Base-by-base conservation (phyloP, 805 yeast genomes). In the Komagataella populi region DNA sequence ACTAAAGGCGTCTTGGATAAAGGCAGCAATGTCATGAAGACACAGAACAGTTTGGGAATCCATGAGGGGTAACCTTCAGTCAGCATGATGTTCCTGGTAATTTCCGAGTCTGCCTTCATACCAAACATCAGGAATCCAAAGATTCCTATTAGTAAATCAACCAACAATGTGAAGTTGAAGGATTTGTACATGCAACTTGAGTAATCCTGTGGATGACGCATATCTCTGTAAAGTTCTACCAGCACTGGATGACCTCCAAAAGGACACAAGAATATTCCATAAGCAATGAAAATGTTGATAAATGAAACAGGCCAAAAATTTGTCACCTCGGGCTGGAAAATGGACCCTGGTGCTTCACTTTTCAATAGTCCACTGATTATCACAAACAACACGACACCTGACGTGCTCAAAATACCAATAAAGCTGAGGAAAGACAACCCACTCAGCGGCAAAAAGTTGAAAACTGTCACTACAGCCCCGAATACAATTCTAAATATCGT, bases 241-340 rank as follows among this genome's bases (percentile, higher is more conserved):
- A 83, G 83, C 6, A 85, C 82, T 1, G 88, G 87, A 62, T 84
- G 91, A 2, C 93, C 93, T 52, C 91, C 91, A 80, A 87, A 84
- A 10, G 89, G 88, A 3, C 90, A 88, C 73, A 84, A 76, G 53
- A 81, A 72, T 24, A 84, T 71, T 2, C 91, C 91, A 52, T 83
- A 66, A 6, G 84, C 73, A 48, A 84, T 69, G 48, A 84, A 72
- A 36, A 80, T 70, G 54, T 76, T 78, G 5, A 72, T 63, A 14
- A 67, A 58, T 7, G 76, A 69, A 5, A 63, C 59, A 2, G 96
- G 96, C 73, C 79, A 80, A 53, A 84, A 46, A 55, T 81, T 77
- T 0, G 93, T 84, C 5, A 76, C 74, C 75, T 83, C 82, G 10
- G 83, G 79, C 17, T 69, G 60, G 16, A 81, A 50, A 47, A 89